Base-by-base conservation (phyloP, 106 monocot species). In the Phalaenopsis aphrodite region DNA sequence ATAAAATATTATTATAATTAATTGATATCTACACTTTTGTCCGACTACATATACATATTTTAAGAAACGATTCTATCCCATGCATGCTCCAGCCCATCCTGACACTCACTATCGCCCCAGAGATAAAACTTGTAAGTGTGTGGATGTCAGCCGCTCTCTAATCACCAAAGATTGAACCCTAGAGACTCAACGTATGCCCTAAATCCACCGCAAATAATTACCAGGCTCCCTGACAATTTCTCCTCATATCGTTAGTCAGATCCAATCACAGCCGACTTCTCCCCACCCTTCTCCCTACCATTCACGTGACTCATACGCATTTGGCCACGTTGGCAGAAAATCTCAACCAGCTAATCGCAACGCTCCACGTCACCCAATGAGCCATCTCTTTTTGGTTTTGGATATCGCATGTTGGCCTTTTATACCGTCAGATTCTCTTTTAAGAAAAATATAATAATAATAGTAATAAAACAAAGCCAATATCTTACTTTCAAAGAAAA, bases 161-260 rank as follows among this genome's bases (percentile, higher is more conserved):
- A 88, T 85, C 85, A 75, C 68, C 69, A 81, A 57, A 75, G 88
- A 66, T 55, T 88, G 88, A 88, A 88, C 49, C 16, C 15, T 36
- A 80, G 65, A 42, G 42, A 55, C 78, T 74, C 85, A 83, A 88
- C 88, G 88, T 88, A 78, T 48, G 81, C 56, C 76, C 41, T 52
- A 77, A 80, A 77, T 39, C 47, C 55, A 41, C 85, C 88, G 82
- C 85, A 85, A 36, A 77, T 72, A 15, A 81, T 41, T n/a, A 39
- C 64, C 57, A 45, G 55, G 56, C 79, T 47, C 24, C 30, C 7
- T 37, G 56, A 58, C 52, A 81, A 84, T 66, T 75, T 67, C 55
- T 57, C 2, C 46, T 12, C 10, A 12, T 52, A 52, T 79, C 55
- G 80, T 71, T 56, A 30, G 46, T 21, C 58, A 36, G 74, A 30